These are phyloP conservation scores for Erysimum pusillum DNA, from an alignment of 441 rosid genomes.

Conservation along the genomic window DNA sequence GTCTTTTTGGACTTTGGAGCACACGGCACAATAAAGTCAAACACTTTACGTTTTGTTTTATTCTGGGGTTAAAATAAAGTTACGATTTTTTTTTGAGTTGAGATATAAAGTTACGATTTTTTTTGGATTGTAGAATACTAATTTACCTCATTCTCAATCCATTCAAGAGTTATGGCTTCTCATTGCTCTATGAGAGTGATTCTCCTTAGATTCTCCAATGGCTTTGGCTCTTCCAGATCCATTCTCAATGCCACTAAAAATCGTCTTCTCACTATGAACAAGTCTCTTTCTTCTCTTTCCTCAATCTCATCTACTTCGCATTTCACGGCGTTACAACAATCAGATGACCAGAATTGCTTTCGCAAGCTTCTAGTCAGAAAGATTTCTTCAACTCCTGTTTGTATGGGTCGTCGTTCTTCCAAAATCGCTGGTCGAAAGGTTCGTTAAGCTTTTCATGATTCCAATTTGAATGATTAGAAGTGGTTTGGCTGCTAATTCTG, in stretches of 20 bases:
- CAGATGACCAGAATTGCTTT: slow-evolving; percentile 32
- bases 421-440: slow-evolving; percentile 97
- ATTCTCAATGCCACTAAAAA: slow-evolving; percentile 41
- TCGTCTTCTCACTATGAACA: slow-evolving; percentile 42
- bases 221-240: slow-evolving; percentile 47
- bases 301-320: slow-evolving; percentile 48
- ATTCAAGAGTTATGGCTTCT: slow-evolving; percentile 47
- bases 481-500: neutral
- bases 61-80: too few relatives aligned
- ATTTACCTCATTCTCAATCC: slow-evolving; percentile 16
- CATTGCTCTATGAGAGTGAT: slow-evolving; percentile 55
- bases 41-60: too few relatives aligned
- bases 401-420: slow-evolving; percentile 91
- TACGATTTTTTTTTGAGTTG: too few relatives aligned
- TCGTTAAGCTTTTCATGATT: slow-evolving; percentile 3
- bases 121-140: too few relatives aligned
- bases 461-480: neutral
- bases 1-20: too few relatives aligned
- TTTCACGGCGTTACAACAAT: slow-evolving; percentile 6
- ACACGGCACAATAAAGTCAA: too few relatives aligned
- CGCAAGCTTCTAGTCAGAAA: slow-evolving; percentile 50
- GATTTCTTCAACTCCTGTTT: slow-evolving; percentile 69
- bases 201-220: slow-evolving; percentile 59
- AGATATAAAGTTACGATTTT: too few relatives aligned
- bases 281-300: slow-evolving; percentile 50